phyloP scores from a whole-genome alignment of 768 basidiomycete genomes.

The Fomitopsis pulvina region DNA sequence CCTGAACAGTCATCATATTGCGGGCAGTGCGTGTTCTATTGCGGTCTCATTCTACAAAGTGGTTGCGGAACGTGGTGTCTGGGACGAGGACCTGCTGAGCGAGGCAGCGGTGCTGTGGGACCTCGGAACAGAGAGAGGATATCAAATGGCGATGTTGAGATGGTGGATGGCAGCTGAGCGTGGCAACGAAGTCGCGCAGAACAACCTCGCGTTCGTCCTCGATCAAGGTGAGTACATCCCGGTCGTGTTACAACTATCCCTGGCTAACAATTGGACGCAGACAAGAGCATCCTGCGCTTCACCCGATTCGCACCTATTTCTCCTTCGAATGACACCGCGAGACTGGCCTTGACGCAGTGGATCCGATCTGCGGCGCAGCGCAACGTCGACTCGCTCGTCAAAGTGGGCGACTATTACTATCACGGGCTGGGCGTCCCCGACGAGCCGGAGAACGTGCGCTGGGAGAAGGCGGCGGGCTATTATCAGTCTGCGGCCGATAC shows the following conservation, averaged over 20 bases:
- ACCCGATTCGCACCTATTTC: constrained; percentile 63
- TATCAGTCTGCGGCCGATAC: constrained; percentile 95
- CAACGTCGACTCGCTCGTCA: constrained; percentile 95
- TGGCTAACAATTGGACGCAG: constrained; percentile 31
- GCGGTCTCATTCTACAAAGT: constrained; percentile 92
- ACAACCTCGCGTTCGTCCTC: constrained; percentile 86
- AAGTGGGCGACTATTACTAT: constrained; percentile 97
- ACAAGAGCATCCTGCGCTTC: constrained; percentile 61
- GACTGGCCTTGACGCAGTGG: constrained; percentile 88
- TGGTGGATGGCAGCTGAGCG: constrained; percentile 96
- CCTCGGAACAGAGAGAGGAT: constrained; percentile 61
- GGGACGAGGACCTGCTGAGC: constrained; percentile 72
- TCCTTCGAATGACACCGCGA: constrained; percentile 79
- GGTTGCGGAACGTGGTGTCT: constrained; percentile 86
- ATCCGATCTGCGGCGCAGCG: constrained; percentile 88
- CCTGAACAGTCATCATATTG: constrained; percentile 38
- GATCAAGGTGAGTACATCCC: constrained; percentile 66
- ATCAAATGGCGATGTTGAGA: constrained; percentile 79
- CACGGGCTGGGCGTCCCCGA: constrained; percentile 77
- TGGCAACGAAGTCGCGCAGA: constrained; percentile 90
- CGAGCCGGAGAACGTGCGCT: constrained; percentile 54
- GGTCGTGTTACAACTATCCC: background rate
- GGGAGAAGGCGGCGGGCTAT: constrained; percentile 89
- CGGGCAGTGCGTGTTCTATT: constrained; percentile 76
- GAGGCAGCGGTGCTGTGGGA: constrained; percentile 79